phyloP scores from a whole-genome alignment of 2,329 filamentous ascomycete species.

The Myriangium duriaei region DNA sequence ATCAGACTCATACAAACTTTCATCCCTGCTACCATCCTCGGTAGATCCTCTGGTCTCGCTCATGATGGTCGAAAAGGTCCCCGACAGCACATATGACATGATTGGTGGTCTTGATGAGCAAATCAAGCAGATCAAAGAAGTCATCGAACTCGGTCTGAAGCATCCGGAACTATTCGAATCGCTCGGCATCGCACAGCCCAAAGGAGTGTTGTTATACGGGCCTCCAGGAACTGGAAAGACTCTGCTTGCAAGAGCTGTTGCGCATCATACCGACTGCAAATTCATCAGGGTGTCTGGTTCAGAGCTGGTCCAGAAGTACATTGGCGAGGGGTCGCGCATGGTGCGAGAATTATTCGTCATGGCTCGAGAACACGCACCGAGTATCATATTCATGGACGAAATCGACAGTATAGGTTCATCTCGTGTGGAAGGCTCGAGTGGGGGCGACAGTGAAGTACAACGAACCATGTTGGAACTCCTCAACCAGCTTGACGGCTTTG shows the following conservation, averaged over 20 bases:
- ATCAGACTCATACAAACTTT: conserved; percentile 95
- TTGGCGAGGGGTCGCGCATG: conserved; percentile 95
- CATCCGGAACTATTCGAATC: conserved; percentile 98
- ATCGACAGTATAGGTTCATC: conserved; percentile 98
- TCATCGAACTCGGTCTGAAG: conserved; percentile 96
- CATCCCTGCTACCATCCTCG: conserved; percentile 95
- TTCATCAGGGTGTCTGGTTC: conserved; percentile 96
- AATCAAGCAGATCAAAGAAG: conserved; percentile 99
- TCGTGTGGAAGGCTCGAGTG: conserved; percentile 87
- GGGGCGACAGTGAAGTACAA: conserved; percentile 95
- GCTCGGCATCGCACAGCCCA: conserved; percentile 95
- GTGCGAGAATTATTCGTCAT: conserved; percentile 98
- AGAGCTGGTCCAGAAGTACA: conserved; percentile 97
- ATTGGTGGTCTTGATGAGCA: conserved; percentile 97
- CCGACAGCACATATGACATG: conserved; percentile 99
- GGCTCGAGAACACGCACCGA: conserved; percentile 93
- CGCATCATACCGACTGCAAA: conserved; percentile 97
- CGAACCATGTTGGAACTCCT: conserved; percentile 96
- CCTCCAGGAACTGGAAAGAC: conserved; percentile 97
- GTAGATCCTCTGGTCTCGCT: conserved; percentile 96
- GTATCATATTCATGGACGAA: conserved; percentile 99
- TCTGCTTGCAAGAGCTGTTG: conserved; percentile 82
- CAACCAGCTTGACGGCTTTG: conserved; percentile 97
- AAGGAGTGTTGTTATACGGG: conserved; percentile 92
- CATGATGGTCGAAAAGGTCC: conserved; percentile 99